Evolutionary conservation across 1,139 yeast genomes (phyloP), one percentile per base, ranked within the genome.

Genomic region (Protomyces inundatus): DNA sequence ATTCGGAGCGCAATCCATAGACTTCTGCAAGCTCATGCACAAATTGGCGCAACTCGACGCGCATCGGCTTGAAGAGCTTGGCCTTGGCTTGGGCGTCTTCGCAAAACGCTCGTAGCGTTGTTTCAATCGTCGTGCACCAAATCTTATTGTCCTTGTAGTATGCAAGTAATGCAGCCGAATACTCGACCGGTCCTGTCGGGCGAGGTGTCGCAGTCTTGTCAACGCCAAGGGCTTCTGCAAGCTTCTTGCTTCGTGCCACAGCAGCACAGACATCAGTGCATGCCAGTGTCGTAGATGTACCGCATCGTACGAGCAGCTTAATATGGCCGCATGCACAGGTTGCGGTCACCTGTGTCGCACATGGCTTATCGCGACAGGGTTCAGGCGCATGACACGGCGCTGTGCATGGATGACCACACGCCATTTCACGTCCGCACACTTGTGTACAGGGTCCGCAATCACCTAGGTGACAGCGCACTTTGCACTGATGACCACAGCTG

Each of bases 11-110:
- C 14, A 90, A 71, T 6, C 80, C 78, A 72, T 79, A 89, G 0
- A 82, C 75, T 40, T 79, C 82, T 0, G 91, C 86, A 54, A 90
- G 72, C 65, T 84, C 84, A 70, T 86, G 93, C 23, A 90, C 76
- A 71, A 89, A 89, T 68, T 79, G 79, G 57, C 97, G 79, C 72
- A 89, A 93, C 6, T 84, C 81, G 7, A 79, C 73, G 61, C 77
- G 79, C 95, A 90, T 89, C 14, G 91, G 86, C 30, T 85, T 84
- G 75, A 90, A 88, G 72, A 84, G 85, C 68, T 82, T 76, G 0
- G 80, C 73, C 35, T 75, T 73, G 61, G 75, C 74, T 23, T 72
- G 72, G 1, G 75, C 70, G n/a, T 60, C 74, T 35, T 85, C 77
- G 48, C 48, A 42, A 66, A 89, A 82, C 6, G 77, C 75, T 23